Evolutionary conservation across 371 early-diverging fungal genomes (phyloP), one percentile per base, ranked within the genome.

Genomic region (Mortierella sp.): DNA sequence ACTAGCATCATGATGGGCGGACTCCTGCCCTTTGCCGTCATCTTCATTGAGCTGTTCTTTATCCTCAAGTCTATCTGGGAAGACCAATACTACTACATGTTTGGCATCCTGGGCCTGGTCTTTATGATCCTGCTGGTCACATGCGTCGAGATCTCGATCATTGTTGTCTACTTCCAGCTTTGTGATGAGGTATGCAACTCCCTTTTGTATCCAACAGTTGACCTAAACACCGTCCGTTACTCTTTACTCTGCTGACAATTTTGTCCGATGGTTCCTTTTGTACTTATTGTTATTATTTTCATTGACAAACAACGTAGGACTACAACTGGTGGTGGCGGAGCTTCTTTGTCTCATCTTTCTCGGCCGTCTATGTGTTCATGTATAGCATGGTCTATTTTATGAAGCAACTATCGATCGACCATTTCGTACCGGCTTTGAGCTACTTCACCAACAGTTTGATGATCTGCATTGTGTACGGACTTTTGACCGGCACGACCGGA

Each of bases 61-160:
- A 92, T 96, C 72, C 91, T 97, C 88, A 92, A 92, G 78, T 90
- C 90, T n/a, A 92, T 97, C 48, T 95, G 96, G 96, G 90, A 89
- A 79, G 92, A 94, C 61, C 89, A 91, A 54, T 85, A 95, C 70
- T 97, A 96, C 81, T 95, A 95, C 83, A 91, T 95, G 70, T 94
- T 94, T 75, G 95, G 87, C 44, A 96, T 93, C 72, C 70, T 95
- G 32, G 86, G 91, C 54, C 79, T 95, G 30, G 95, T 95, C 26
- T 95, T 93, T 70, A 70, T 86, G 50, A 91, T 96, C 41, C 79
- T 96, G 70, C 73, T 94, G 23, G 67, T 96, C 50, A 95, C 96
- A 0, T 94, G 94, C 54, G 84, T 92, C 7, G 91, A 94, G 71
- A 90, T 95, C 8, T 87, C 97, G 1, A 84, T 97, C 15, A 80